phyloP scores from a whole-genome alignment of 2,329 filamentous ascomycete genomes.

The Samsoniella hepiali region DNA sequence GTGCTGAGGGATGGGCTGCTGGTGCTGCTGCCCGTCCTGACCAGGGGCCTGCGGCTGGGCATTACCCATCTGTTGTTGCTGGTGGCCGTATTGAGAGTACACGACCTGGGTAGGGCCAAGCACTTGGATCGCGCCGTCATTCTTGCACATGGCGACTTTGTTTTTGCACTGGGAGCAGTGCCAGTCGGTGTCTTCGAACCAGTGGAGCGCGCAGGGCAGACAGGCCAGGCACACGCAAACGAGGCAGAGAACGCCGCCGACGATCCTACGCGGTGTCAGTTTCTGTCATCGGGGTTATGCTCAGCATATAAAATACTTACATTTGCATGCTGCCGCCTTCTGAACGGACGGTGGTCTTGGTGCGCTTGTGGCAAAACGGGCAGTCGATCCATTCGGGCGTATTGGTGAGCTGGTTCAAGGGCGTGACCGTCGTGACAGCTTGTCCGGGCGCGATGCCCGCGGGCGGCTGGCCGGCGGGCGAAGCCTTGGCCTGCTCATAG shows the following conservation, averaged over 20 bases:
- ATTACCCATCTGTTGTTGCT: slow-evolving; percentile 5
- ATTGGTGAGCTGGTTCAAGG: slow-evolving; percentile 26
- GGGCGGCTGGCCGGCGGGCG: slow-evolving; percentile 6
- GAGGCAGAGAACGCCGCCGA: slow-evolving; percentile 30
- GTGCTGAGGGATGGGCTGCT: too few relatives aligned
- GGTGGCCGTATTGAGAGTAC: slow-evolving; percentile 20
- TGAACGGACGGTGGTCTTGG: slow-evolving; percentile 23
- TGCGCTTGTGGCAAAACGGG: slow-evolving; percentile 29
- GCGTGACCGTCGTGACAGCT: slow-evolving; percentile 13
- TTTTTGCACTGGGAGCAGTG: slow-evolving; percentile 30
- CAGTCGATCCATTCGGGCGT: slow-evolving; percentile 30
- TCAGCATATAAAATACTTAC: slow-evolving; percentile 19
- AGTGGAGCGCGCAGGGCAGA: slow-evolving; percentile 31
- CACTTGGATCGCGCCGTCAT: slow-evolving; percentile 24
- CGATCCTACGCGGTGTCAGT: slow-evolving; percentile 23
- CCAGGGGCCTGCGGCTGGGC: neutral
- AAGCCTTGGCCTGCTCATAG: slow-evolving; percentile 5
- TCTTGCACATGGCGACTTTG: slow-evolving; percentile 26
- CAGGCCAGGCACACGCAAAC: slow-evolving; percentile 32
- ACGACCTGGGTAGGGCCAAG: slow-evolving; percentile 22
- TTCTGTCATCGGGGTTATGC: too few relatives aligned
- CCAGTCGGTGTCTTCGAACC: slow-evolving; percentile 32
- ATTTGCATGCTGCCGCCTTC: slow-evolving; percentile 28
- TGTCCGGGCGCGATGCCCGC: neutral
- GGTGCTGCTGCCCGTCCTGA: too few relatives aligned